Evolutionary conservation across 1,284 basidiomycete species (phyloP).

Genomic region (Leccinum huronense): DNA sequence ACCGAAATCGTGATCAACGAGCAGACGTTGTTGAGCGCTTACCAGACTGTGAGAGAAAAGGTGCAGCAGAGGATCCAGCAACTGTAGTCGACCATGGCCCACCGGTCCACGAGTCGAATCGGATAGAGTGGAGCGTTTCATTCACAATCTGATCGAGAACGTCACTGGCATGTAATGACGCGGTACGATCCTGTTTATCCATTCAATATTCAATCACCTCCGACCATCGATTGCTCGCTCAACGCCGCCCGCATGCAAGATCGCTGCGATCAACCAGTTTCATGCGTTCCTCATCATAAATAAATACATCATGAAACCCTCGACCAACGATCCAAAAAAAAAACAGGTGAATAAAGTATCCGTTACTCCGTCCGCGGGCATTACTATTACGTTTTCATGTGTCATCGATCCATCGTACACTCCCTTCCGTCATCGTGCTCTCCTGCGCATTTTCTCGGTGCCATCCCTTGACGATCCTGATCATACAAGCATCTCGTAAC

Average conservation of each 20-base stretch:
- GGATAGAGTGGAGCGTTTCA: not conserved
- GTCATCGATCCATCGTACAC: constrained; percentile 2
- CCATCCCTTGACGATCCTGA: not conserved
- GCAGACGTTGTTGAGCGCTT: constrained; percentile 90
- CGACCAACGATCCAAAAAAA: not conserved
- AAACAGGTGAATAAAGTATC: constrained; percentile 5
- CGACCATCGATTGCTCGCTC: not conserved
- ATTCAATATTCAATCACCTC: not conserved
- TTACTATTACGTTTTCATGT: constrained; percentile 19
- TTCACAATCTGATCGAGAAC: not conserved
- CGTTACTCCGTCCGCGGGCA: not conserved
- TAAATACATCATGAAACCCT: not conserved
- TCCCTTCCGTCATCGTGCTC: not conserved
- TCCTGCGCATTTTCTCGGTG: not conserved
- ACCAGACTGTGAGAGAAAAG: constrained; percentile 86
- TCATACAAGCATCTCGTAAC: not conserved
- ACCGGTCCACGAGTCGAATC: not conserved
- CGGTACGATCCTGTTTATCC: not conserved
- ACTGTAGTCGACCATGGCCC: constrained; percentile 29
- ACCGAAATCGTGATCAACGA: constrained; percentile 99
- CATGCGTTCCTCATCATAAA: not conserved
- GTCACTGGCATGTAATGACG: constrained; percentile 1
- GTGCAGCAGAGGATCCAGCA: constrained; percentile 65
- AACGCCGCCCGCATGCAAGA: not conserved
- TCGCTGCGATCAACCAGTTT: not conserved